A percentile compares a stretch with the other conserved stretches of the same genome.
Evolutionary conservation across 2,329 filamentous ascomycete genomes (phyloP).

Genomic region (Aureobasidium leucospermi): DNA sequence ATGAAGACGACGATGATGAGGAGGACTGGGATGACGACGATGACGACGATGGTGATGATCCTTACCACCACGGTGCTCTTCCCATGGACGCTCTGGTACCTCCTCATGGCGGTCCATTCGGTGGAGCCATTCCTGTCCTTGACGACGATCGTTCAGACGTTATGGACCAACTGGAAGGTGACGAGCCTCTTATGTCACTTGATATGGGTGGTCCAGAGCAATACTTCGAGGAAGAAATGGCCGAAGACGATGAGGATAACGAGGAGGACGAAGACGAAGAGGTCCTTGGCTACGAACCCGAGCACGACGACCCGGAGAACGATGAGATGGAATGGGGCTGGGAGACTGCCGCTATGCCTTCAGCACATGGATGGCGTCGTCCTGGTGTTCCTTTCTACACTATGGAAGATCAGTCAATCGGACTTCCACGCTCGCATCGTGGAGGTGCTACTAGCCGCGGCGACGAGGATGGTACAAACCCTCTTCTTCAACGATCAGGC

Average conservation of each 20-base stretch:
- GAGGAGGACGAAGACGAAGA: conserved; percentile 60
- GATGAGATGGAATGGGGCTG: conserved; percentile 41
- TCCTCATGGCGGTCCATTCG: conserved; percentile 26
- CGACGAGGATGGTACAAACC: conserved; percentile 78
- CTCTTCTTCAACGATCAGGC: conserved; percentile 57
- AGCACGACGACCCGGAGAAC: conserved; percentile 33
- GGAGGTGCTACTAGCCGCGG: conserved; percentile 33
- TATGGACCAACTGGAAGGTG: conserved; percentile 34
- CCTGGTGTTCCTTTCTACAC: conserved; percentile 4
- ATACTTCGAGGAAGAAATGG: conserved; percentile 52
- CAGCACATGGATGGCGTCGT: neutral
- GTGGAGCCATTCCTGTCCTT: conserved; percentile 34
- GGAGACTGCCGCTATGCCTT: conserved; percentile 37
- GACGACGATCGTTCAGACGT: conserved; percentile 30
- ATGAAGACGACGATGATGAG: conserved; percentile 31
- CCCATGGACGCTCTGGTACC: conserved; percentile 17
- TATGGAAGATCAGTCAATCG: conserved; percentile 27
- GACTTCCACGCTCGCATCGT: conserved; percentile 36
- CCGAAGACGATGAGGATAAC: conserved; percentile 39
- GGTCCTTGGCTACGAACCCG: conserved; percentile 47
- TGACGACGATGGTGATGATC: conserved; percentile 49
- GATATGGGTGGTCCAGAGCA: conserved; percentile 41
- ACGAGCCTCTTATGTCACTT: conserved; percentile 31
- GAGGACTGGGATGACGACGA: conserved; percentile 38
- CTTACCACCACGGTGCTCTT: conserved; percentile 34